These are phyloP conservation scores for Raphanus sativus DNA, from an alignment of 345 rosid genomes.

Conservation along the genomic window DNA sequence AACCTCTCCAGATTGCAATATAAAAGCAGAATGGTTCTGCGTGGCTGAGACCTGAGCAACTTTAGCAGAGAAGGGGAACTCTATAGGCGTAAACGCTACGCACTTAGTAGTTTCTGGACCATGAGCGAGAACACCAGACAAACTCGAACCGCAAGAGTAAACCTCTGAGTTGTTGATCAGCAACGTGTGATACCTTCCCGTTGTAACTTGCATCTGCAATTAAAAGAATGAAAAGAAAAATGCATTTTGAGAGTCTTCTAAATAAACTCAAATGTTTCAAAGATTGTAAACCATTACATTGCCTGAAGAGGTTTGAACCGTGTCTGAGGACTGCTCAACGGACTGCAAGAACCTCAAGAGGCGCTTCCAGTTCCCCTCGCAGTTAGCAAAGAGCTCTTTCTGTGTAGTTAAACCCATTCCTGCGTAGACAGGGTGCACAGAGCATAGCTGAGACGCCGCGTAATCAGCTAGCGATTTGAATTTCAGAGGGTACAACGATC, in stretches of 20 bases:
- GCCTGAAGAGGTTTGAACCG: constrained; percentile 84
- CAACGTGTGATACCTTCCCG: constrained; percentile 89
- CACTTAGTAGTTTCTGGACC: constrained; percentile 92
- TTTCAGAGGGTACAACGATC: constrained; percentile 61
- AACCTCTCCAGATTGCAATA: constrained; percentile 91
- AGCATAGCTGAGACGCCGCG: constrained; percentile 79
- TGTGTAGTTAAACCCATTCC: constrained; percentile 56
- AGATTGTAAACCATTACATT: constrained; percentile 60
- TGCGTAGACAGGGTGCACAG: constrained; percentile 47
- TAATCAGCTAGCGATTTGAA: constrained; percentile 78
- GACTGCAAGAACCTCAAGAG: constrained; percentile 87
- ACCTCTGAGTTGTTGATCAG: constrained; percentile 78
- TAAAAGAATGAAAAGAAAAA: constrained; percentile 20
- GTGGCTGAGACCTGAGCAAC: constrained; percentile 91
- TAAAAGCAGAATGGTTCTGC: constrained; percentile 86
- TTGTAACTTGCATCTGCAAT: constrained; percentile 88
- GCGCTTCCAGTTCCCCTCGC: constrained; percentile 84
- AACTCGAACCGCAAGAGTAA: constrained; percentile 90
- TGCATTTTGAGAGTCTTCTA: constrained; percentile 8
- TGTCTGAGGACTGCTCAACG: constrained; percentile 70
- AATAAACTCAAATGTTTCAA: not conserved
- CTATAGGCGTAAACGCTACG: constrained; percentile 70
- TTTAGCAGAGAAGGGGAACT: constrained; percentile 56
- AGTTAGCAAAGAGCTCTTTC: constrained; percentile 67
- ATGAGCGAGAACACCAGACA: constrained; percentile 92